These are phyloP conservation scores for Chloris gayana DNA, from an alignment of 176 grass and related monocot species.

Conservation along the genomic window DNA sequence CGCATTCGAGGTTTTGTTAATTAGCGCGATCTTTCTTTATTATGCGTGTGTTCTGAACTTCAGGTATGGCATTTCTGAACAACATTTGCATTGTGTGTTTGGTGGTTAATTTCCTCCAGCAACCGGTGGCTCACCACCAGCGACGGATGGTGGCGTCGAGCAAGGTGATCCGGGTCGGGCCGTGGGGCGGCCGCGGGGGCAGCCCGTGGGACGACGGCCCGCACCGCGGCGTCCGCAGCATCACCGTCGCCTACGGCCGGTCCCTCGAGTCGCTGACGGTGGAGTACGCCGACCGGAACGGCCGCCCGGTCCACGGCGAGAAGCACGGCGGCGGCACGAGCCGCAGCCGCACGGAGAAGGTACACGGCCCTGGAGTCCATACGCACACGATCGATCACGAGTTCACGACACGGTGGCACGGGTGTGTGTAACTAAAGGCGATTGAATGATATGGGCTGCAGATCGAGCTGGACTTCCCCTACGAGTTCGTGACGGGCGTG, in stretches of 20 bases:
- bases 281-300: conserved; percentile 33
- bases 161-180: conserved; percentile 46
- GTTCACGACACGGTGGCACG: too few relatives aligned
- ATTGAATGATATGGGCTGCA: background rate
- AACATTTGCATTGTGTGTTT: background rate
- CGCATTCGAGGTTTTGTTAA: background rate
- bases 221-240: conserved; percentile 38
- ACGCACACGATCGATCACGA: too few relatives aligned
- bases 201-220: conserved; percentile 46
- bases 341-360: conserved; percentile 2
- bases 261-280: conserved; percentile 39
- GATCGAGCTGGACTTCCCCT: conserved; percentile 31
- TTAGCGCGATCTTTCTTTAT: background rate
- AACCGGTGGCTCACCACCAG: background rate
- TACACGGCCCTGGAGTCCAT: background rate
- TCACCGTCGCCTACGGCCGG: conserved; percentile 28
- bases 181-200: conserved; percentile 49
- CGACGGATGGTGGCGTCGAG: conserved; percentile 39
- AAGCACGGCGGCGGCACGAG: conserved; percentile 18
- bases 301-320: background rate
- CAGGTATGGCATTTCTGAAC: too few relatives aligned
- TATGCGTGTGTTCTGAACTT: too few relatives aligned
- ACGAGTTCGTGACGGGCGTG: conserved; percentile 30
- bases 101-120: background rate
- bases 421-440: background rate